Conservation (phyloP, 345 rosid genomes). For the Heritiera fomes region DNA sequence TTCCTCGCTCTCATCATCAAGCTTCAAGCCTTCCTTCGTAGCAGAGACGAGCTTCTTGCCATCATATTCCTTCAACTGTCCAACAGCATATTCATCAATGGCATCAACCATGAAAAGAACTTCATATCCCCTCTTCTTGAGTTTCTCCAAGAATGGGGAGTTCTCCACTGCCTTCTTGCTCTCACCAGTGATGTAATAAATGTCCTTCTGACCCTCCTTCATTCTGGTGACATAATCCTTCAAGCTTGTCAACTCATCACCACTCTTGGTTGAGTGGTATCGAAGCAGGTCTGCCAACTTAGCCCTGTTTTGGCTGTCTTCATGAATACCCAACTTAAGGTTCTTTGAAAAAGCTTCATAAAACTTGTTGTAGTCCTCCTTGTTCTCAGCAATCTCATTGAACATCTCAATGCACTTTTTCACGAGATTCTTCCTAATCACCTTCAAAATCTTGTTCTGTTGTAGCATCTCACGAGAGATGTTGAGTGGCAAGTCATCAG, state of each 20-base stretch:
- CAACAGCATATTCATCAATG: conserved; percentile 83
- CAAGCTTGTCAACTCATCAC: conserved; percentile 77
- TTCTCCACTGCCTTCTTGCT: conserved; percentile 89
- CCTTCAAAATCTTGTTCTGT: conserved; percentile 94
- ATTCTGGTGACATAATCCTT: conserved; percentile 89
- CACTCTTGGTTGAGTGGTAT: conserved; percentile 79
- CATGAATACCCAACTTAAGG: conserved; percentile 80
- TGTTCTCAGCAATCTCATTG: conserved; percentile 82
- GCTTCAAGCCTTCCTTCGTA: conserved; percentile 75
- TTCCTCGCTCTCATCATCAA: conserved; percentile 81
- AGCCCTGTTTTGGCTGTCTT: conserved; percentile 78
- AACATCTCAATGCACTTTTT: conserved; percentile 94
- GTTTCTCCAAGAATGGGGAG: conserved; percentile 82
- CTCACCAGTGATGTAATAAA: conserved; percentile 77
- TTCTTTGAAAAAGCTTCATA: conserved; percentile 89
- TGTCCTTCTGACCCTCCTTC: conserved; percentile 91
- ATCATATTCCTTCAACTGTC: conserved; percentile 77
- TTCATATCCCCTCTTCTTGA: conserved; percentile 83
- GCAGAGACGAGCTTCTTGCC: conserved; percentile 88
- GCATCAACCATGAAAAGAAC: conserved; percentile 93
- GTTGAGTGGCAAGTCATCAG: conserved; percentile 90
- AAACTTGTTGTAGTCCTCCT: conserved; percentile 83
- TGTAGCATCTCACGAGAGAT: conserved; percentile 89
- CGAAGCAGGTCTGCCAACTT: conserved; percentile 80
- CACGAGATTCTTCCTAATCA: conserved; percentile 86